Percentiles rank a stretch among this genome's conserved stretches.
These are phyloP conservation scores for Picea abies DNA, from an alignment of 83 land plant genomes.

Conservation along the genomic window DNA sequence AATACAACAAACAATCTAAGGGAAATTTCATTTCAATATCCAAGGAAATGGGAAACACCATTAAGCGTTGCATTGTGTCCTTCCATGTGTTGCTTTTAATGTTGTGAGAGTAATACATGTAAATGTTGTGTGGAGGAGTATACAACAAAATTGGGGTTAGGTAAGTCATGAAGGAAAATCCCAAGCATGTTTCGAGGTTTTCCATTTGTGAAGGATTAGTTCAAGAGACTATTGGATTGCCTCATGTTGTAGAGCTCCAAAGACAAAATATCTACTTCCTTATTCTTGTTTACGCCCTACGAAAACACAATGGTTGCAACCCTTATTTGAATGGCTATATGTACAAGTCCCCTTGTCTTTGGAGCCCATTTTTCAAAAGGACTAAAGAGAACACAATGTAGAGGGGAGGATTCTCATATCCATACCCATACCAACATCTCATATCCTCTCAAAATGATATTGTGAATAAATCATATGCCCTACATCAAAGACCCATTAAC, in stretches of 20 bases:
- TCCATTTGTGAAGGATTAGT: slow-evolving; percentile 16
- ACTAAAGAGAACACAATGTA: background rate
- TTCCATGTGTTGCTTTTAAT: slow-evolving; percentile 12
- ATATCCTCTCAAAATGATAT: background rate
- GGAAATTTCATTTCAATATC: background rate
- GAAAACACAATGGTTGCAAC: background rate
- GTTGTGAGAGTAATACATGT: slow-evolving; percentile 1
- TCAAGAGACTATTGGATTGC: background rate
- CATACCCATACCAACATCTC: background rate
- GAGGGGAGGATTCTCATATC: background rate
- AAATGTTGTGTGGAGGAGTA: too few relatives aligned
- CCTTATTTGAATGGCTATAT: background rate
- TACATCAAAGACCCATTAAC: slow-evolving; percentile 4
- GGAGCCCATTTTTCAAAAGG: background rate
- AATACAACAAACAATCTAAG: background rate
- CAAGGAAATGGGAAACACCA: slow-evolving; percentile 17
- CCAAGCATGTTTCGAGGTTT: slow-evolving; percentile 19
- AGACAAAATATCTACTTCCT: slow-evolving; percentile 20
- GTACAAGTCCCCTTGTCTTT: background rate
- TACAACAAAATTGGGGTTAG: background rate
- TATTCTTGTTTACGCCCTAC: slow-evolving; percentile 5
- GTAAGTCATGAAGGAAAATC: slow-evolving; percentile 16
- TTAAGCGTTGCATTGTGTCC: slow-evolving; percentile 16
- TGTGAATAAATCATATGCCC: slow-evolving; percentile 11
- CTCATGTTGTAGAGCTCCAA: slow-evolving; percentile 5